Evolutionary conservation across 2,329 filamentous ascomycete species (phyloP), one percentile per base, ranked within the genome.

Genomic region (Sclerotinia nivalis): DNA sequence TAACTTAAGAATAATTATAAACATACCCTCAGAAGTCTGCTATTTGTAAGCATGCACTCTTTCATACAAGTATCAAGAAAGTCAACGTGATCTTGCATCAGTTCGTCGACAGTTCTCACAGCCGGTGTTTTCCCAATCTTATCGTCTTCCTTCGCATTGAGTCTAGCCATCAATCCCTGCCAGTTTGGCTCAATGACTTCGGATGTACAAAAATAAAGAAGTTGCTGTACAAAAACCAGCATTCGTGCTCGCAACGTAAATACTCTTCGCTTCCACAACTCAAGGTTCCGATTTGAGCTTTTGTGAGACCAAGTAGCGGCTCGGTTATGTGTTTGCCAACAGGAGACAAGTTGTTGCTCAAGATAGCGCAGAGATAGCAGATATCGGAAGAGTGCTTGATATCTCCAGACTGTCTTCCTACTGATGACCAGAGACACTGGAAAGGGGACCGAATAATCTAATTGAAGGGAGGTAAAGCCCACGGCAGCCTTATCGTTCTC

Each of bases 21-120:
- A 71, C 73, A 52, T 86, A 97, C 95, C 81, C 93, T 91, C 8
- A 99, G 83, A 9, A 99, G 85, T 82, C 97, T 97, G 78, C 93
- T 93, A 80, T 99, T 97, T 28, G 96, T 99, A 73, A 99, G 85
- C 93, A 98, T 98, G 83, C 96, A 98, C 82, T 98, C 96, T 82
- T 98, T 99, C 76, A 99, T 84, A 79, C 96, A 99, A 5, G 96
- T 98, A 76, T 97, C 96, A 61, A 99, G 83, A 80, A 99, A 99
- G 81, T 98, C 96, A 71, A 99, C 94, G 81, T 99, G 96, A 78
- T 98, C 94, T 82, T 98, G 93, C 96, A 99, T 99, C 78, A 99
- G 82, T 82, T 98, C 93, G 77, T 99, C 96, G 1, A 99, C 96
- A 0, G 96, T 99, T 50, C 93, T 82, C 54, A 83, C 83, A 7